Evolutionary conservation across 2,329 filamentous ascomycete genomes (phyloP).

Genomic region (Sclerotinia trifoliorum): DNA sequence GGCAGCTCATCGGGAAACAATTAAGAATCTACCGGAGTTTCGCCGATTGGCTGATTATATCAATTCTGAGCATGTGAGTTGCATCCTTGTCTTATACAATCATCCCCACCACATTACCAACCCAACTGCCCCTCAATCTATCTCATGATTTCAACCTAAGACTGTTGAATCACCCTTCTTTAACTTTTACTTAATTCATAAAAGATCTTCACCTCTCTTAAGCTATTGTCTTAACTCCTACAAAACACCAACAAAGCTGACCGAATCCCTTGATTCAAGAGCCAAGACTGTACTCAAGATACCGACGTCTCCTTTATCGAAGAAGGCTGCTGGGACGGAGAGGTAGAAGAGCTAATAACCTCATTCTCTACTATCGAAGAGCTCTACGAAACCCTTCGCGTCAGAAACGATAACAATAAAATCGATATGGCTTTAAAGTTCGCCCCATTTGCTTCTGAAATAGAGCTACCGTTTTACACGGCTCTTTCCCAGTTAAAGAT

Average conservation of each 20-base stretch:
- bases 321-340: conserved; percentile 20
- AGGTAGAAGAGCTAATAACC: conserved; percentile 15
- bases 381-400: conserved; percentile 10
- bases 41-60: conserved; percentile 8
- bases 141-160: conserved; percentile 9
- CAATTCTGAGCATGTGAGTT: conserved; percentile 17
- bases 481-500: conserved; percentile 91
- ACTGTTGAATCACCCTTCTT: conserved; percentile 5
- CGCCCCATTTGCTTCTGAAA: conserved; percentile 87
- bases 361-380: not conserved
- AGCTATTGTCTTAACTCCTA: not conserved
- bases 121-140: conserved; percentile 2
- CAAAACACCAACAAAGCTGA: not conserved
- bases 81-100: conserved; percentile 8
- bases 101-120: not conserved
- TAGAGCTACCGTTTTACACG: conserved; percentile 93
- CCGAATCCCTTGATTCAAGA: conserved; percentile 6
- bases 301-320: conserved; percentile 14
- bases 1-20: conserved; percentile 6
- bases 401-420: conserved; percentile 1
- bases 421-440: conserved; percentile 59
- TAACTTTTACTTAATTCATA: not conserved
- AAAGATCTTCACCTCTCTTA: not conserved
- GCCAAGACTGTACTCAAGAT: conserved; percentile 10
- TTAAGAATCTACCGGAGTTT: conserved; percentile 7